Evolutionary conservation across 2,329 filamentous ascomycete genomes (phyloP).

Genomic region (Cercospora sp.): DNA sequence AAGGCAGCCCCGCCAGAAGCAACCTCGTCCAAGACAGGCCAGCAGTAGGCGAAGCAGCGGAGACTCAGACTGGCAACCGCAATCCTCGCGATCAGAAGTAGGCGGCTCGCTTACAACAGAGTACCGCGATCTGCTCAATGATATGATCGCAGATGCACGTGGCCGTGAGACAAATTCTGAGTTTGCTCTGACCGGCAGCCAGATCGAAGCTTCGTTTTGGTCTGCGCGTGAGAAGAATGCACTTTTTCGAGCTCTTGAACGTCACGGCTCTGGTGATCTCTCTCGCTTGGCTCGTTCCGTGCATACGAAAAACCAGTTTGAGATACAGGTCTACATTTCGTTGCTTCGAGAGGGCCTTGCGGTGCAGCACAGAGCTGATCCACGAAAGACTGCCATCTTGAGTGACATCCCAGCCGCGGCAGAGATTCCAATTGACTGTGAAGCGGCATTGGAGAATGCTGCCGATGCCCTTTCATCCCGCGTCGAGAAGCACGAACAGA

Average conservation of each 20-base stretch:
- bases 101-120: conserved; percentile 8
- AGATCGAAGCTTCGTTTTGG: conserved; percentile 73
- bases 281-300: conserved; percentile 63
- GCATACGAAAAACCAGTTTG: conserved; percentile 69
- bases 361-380: conserved; percentile 43
- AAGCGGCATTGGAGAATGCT: conserved; percentile 63
- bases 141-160: conserved; percentile 54
- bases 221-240: conserved; percentile 66
- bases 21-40: conserved; percentile 14
- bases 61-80: conserved; percentile 12
- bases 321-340: conserved; percentile 69
- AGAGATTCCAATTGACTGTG: conserved; percentile 69
- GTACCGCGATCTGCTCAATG: conserved; percentile 56
- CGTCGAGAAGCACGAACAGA: conserved; percentile 64
- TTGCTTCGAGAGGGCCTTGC: conserved; percentile 56
- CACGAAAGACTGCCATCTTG: conserved; percentile 42
- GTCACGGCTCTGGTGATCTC: conserved; percentile 64
- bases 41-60: conserved; percentile 13
- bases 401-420: conserved; percentile 68
- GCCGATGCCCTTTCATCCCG: conserved; percentile 65
- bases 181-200: conserved; percentile 44
- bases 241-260: conserved; percentile 66
- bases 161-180: neutral
- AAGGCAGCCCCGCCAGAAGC: conserved; percentile 15
- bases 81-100: conserved; percentile 17